Evolutionary conservation across 257 asterid species (phyloP), one percentile per base, ranked within the genome.

Genomic region (Solanum chiquidenum): DNA sequence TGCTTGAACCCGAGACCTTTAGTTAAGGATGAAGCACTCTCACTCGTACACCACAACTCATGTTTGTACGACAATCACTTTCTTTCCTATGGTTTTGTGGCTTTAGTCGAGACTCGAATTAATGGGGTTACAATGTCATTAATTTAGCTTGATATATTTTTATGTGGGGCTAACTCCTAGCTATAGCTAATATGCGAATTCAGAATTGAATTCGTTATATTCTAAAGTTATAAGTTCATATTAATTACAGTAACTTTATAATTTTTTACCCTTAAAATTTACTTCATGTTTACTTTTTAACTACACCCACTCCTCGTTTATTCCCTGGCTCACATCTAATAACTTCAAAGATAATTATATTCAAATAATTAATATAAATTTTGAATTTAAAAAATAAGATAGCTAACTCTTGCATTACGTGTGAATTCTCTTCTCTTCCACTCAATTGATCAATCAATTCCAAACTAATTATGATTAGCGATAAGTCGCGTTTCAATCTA

Each of bases 41-140:
- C 0, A 49, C 8, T 1, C 0, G 1, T 44, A 0, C 16, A 44
- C 0, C 21, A 49, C 21, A 49, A 49, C 0, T 0, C 21, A 49
- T 49, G 0, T 49, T 49, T 3, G 3, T 49, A 49, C 21, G 2
- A 49, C 1, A 49, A 49, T 25, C 29, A 62, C 40, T 64, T 37
- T 68, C 87, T 58, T 75, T 29, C 58, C 23, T 16, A 52, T 16
- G 16, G 18, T 64, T 37, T 9, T 37, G 77, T 38, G 77, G 37
- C 16, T 37, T 6, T 14, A 13, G 12, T 69, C 11, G 40, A 69
- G 23, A 31, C 20, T 31, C 25, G 4, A 31, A 18, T 27, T 71
- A 66, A 25, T 25, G 34, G 34, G 35, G 5, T 1, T 66, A 27
- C n/a, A 6, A 16, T 52, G 1, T 52, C 9, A 16, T 16, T 16